Evolutionary conservation across 495 filamentous ascomycete genomes (phyloP).

Genomic region (Aspergillus panamensis): DNA sequence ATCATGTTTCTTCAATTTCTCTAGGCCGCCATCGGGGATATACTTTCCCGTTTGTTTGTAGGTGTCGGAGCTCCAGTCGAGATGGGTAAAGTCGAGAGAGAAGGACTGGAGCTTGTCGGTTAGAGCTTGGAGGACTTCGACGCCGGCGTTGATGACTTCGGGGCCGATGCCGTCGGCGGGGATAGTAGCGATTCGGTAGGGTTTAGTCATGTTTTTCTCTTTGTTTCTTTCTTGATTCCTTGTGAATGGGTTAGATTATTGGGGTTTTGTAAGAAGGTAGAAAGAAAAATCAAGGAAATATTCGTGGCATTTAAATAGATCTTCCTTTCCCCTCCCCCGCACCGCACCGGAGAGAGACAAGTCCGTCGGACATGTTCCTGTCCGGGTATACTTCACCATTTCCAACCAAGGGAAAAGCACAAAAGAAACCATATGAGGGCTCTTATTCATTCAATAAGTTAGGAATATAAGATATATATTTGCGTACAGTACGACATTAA

Average conservation of each 20-base stretch:
- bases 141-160: conserved; percentile 51
- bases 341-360: conserved; percentile 10
- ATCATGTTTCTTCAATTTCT: conserved; percentile 49
- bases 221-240: not conserved
- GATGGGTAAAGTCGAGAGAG: conserved; percentile 46
- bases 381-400: conserved; percentile 2
- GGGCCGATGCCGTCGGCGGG: conserved; percentile 54
- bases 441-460: not conserved
- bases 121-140: conserved; percentile 43
- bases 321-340: conserved; percentile 1
- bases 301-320: conserved; percentile 3
- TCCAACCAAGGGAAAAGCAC: not conserved
- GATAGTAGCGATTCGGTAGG: conserved; percentile 49
- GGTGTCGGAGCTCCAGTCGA: conserved; percentile 51
- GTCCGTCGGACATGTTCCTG: conserved; percentile 18
- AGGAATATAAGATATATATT: not conserved
- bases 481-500: not conserved
- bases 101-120: conserved; percentile 44
- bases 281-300: not conserved
- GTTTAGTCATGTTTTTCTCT: conserved; percentile 10
- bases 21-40: conserved; percentile 52
- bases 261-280: not conserved
- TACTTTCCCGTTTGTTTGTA: conserved; percentile 53
- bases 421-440: not conserved
- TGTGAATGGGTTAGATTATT: no score